A percentile compares a stretch with the other conserved stretches of the same genome.
Conservation (phyloP, 805 yeast genomes). For the Cyberlindnera suaveolens region DNA sequence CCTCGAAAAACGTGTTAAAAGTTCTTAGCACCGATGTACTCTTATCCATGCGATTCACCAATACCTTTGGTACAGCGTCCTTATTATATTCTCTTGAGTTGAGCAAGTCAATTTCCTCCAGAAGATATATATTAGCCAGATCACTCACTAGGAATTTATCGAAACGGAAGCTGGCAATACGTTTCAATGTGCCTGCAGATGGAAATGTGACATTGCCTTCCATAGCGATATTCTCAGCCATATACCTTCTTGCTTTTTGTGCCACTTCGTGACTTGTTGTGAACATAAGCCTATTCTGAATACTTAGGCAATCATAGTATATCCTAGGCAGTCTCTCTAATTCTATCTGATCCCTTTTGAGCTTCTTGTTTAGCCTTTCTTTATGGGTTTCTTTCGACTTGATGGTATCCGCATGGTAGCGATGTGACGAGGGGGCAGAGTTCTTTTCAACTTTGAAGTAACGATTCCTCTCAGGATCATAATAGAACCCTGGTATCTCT, state of each 20-base stretch:
- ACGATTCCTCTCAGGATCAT: constrained; percentile 19
- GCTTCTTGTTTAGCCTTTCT: constrained; percentile 5
- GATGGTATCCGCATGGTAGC: constrained; percentile 10
- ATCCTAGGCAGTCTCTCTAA: not conserved
- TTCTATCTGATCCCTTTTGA: not conserved
- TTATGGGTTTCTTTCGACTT: constrained; percentile 10
- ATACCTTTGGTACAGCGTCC: not conserved
- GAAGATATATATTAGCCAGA: constrained; percentile 5
- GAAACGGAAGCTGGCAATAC: not conserved
- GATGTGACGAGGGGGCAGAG: constrained; percentile 4
- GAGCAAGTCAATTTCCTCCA: not conserved
- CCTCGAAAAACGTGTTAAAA: not conserved
- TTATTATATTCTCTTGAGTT: too few relatives aligned
- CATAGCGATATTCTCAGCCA: not conserved
- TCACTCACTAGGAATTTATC: constrained; percentile 5
- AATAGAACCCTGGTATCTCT: constrained; percentile 23
- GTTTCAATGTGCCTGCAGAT: constrained; percentile 3
- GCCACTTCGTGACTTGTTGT: not conserved
- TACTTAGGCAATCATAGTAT: not conserved
- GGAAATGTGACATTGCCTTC: not conserved
- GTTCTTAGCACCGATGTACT: constrained; percentile 9
- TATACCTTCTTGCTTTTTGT: not conserved
- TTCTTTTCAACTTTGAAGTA: constrained; percentile 22
- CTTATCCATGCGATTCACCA: constrained; percentile 9
- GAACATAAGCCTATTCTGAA: not conserved